Base-by-base conservation (phyloP, 2,329 filamentous ascomycete genomes). In the Fusarium graminum region DNA sequence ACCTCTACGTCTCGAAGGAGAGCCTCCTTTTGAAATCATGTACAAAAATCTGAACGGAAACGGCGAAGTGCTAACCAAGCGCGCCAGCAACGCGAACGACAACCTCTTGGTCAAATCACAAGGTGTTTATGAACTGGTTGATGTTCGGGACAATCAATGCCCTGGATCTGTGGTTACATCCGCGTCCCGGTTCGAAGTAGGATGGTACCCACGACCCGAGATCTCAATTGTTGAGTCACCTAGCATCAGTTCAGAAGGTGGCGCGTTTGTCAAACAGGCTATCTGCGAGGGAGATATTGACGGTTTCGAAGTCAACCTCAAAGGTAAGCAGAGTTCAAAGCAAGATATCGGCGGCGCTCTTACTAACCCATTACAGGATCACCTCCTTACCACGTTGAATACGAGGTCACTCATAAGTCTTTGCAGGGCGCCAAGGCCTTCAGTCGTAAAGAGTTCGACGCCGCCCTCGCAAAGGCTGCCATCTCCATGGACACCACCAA, bases 261-360 rank as follows among this genome's bases (percentile, higher is more conserved):
- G 82, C 28, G 83, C 83, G 32, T 91, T 90, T 74, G 76, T 89
- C 69, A 96, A 96, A 78, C 86, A 89, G 40, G 90, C 94, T 62
- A 90, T 99, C 29, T 99, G 95, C 74, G 94, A 99, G 80, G 94
- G 94, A 29, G 94, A 98, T 63, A 91, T 97, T 73, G 94, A 97
- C 76, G 88, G 89, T 5, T 89, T 97, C 54, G 93, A 97, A 73
- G 82, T 99, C 52, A 85, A 86, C 41, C 85, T 99, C 63, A 86
- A 86, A 75, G 94, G 93, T 87, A 86, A 79, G 84, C 75, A 40
- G 22, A 22, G 9, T 9, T 22, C 9, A 22, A 29, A 41, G 29
- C n/a, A 55, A 25, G 6, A 22, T 7, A 6, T 17, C 22, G 22
- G 22, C 6, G 4, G 16, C 58, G 17, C 42, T 11, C 53, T 56